Conservation (phyloP, 208 protist genomes). For the Acanthamoeba sp. region DNA sequence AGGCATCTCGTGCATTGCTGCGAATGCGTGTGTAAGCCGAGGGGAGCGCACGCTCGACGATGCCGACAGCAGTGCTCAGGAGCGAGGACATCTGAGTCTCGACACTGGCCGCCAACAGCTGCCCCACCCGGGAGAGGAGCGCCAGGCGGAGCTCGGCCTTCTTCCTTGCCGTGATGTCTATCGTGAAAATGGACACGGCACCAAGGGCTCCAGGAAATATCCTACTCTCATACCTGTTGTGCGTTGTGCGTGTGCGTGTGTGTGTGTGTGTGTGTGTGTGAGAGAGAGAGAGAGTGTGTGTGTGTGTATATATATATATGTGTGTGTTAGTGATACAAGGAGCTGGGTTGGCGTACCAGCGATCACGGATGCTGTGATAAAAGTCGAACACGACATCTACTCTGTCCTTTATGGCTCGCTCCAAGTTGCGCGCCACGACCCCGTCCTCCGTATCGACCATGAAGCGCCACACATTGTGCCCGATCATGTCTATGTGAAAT, state of each 20-base stretch:
- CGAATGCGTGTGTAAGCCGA: not conserved
- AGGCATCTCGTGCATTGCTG: not conserved
- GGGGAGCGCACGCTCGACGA: not conserved
- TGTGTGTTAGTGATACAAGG: not conserved
- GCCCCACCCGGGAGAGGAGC: not conserved
- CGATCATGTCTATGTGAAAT: conserved; percentile 27
- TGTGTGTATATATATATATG: not conserved
- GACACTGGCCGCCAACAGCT: not conserved
- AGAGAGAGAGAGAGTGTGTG: not conserved
- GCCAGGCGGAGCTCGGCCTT: not conserved
- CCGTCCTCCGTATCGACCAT: conserved; percentile 52
- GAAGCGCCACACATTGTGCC: conserved; percentile 39
- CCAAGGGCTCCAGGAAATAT: not conserved
- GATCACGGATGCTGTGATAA: not conserved
- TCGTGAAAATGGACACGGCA: not conserved
- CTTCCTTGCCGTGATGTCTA: not conserved
- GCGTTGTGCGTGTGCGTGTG: not conserved
- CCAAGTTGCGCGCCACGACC: conserved; percentile 12
- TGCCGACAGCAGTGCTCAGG: not conserved
- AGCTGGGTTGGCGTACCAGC: not conserved
- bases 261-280: not conserved
- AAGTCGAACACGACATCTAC: not conserved
- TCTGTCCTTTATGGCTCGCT: conserved; percentile 5
- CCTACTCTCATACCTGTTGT: not conserved
- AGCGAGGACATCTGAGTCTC: not conserved